These are phyloP conservation scores for Colletotrichum kahawae DNA, from an alignment of 2,329 filamentous ascomycete species.

Conservation along the genomic window DNA sequence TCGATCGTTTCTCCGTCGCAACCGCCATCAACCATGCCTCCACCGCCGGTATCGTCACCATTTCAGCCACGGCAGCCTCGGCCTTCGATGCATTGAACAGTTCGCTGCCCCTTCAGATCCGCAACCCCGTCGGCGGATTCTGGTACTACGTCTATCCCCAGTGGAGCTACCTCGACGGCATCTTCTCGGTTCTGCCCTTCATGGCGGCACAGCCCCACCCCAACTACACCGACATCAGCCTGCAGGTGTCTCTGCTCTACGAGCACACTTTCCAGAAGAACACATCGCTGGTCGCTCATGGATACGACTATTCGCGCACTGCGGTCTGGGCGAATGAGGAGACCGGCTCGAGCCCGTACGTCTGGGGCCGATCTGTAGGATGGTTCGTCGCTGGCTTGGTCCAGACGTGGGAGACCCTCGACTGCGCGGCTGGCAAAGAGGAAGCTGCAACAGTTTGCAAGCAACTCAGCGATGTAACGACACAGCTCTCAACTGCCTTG, in stretches of 20 bases:
- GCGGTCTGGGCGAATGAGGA: constrained; percentile 20
- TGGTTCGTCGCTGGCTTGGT: constrained; percentile 24
- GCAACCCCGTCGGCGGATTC: constrained; percentile 37
- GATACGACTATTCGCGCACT: constrained; percentile 20
- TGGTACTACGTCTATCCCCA: constrained; percentile 51
- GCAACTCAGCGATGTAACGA: neutral
- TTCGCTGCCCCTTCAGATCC: constrained; percentile 26
- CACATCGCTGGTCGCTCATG: constrained; percentile 17
- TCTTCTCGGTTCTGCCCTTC: constrained; percentile 54
- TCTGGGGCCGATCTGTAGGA: constrained; percentile 21
- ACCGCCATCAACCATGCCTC: constrained; percentile 19
- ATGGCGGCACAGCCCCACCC: constrained; percentile 20
- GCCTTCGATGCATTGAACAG: constrained; percentile 23
- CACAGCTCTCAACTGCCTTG: neutral
- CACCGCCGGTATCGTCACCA: neutral
- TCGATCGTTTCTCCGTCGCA: constrained; percentile 29
- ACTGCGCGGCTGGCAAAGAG: neutral
- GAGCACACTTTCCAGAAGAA: constrained; percentile 14
- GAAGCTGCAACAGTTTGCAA: neutral
- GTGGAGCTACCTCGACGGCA: constrained; percentile 59
- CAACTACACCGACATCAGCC: constrained; percentile 25
- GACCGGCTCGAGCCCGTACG: constrained; percentile 22
- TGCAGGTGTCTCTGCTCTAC: constrained; percentile 24
- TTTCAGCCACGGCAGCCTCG: neutral
- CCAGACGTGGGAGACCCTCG: constrained; percentile 16